Evolutionary conservation across 257 asterid species (phyloP).

Genomic region (Przewalskia tangutica): DNA sequence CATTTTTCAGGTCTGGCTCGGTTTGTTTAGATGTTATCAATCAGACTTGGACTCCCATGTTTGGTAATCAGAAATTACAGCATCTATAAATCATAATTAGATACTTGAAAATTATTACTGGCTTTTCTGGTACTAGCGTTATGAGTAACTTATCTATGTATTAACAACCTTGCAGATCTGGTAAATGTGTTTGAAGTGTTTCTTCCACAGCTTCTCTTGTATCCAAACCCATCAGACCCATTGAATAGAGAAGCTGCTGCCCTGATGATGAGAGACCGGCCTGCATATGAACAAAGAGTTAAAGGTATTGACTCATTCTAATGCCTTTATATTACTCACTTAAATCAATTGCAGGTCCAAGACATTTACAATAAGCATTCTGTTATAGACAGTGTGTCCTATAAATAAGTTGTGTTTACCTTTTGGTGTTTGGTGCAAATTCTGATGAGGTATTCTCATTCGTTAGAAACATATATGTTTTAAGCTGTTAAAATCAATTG

Average conservation of each 20-base stretch:
- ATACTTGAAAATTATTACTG: not conserved
- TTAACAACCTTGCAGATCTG: conserved; percentile 40
- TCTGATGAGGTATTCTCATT: not conserved
- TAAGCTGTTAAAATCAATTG: not conserved
- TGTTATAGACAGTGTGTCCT: not conserved
- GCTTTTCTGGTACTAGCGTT: not conserved
- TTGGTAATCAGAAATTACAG: conserved; percentile 40
- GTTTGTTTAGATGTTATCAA: conserved; percentile 94
- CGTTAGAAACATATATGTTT: not conserved
- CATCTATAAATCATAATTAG: not conserved
- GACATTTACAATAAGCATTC: not conserved
- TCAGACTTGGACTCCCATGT: conserved; percentile 99
- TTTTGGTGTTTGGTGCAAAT: not conserved
- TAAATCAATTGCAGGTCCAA: not conserved
- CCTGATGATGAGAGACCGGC: conserved; percentile 79
- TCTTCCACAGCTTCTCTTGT: conserved; percentile 85
- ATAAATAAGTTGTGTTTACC: not conserved
- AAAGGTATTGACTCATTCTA: conserved; percentile 47
- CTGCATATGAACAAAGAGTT: conserved; percentile 75
- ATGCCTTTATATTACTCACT: not conserved
- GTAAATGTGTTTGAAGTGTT: conserved; percentile 94
- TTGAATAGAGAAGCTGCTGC: conserved; percentile 97
- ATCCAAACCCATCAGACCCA: conserved; percentile 96
- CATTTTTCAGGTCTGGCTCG: conserved; percentile 78
- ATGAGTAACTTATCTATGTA: not conserved